A percentile compares a stretch with the other conserved stretches of the same genome.
Evolutionary conservation across 2,329 filamentous ascomycete species (phyloP).

Genomic region (Fusarium irregulare): DNA sequence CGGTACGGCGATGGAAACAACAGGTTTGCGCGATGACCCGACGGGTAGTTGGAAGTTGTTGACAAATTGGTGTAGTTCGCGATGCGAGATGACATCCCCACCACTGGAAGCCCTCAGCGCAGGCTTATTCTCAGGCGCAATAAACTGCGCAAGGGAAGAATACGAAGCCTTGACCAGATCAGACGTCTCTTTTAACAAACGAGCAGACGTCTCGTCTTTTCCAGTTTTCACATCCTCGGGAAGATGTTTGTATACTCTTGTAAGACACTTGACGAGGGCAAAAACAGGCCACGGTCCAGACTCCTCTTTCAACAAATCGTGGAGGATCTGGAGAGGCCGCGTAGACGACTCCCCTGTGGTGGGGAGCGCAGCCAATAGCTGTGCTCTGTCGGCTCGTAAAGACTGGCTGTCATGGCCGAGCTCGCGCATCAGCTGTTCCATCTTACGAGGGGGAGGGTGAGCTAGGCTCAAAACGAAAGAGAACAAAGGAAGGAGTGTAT

Average conservation of each 20-base stretch:
- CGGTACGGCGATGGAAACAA: neutral
- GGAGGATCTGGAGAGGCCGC: neutral
- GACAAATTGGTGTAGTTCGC: neutral
- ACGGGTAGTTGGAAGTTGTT: neutral
- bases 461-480: neutral
- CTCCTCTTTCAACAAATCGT: neutral
- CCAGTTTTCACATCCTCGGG: slow-evolving; percentile 7
- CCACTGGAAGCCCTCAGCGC: neutral
- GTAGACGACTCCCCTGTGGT: fast-evolving
- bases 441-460: neutral
- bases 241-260: neutral
- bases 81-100: slow-evolving; percentile 4
- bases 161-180: slow-evolving; percentile 1
- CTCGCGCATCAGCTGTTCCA: neutral
- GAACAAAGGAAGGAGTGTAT: neutral
- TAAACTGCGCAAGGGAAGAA: slow-evolving; percentile 6
- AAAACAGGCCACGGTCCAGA: slow-evolving; percentile 2
- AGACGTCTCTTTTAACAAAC: neutral
- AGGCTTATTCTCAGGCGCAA: neutral
- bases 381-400: neutral
- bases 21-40: neutral
- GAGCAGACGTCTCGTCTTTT: neutral
- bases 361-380: neutral
- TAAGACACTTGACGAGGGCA: slow-evolving; percentile 9
- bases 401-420: neutral